Evolutionary conservation across 164 flowering plant genomes (phyloP).

Genomic region (Platanus orientalis): DNA sequence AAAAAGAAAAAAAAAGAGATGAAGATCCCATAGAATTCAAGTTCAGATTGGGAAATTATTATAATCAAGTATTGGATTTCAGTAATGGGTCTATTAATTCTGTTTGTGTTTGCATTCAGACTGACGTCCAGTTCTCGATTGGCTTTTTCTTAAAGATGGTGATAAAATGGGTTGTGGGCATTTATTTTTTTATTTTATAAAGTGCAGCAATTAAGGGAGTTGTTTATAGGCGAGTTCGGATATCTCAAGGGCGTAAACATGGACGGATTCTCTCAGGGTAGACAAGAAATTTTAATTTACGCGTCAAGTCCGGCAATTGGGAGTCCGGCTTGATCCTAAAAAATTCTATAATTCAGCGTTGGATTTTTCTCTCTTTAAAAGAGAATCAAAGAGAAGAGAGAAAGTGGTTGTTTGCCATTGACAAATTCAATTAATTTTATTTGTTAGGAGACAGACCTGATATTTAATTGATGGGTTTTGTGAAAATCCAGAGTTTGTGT

Average conservation of each 20-base stretch:
- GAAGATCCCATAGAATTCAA: no score
- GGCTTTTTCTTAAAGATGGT: background rate
- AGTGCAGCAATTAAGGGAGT: no score
- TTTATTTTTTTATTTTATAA: no score
- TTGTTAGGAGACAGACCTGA: background rate
- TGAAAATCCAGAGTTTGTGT: background rate
- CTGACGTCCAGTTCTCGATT: no score
- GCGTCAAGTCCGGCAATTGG: background rate
- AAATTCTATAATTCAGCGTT: slow-evolving; percentile 18
- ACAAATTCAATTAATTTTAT: background rate
- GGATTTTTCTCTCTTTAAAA: slow-evolving; percentile 2
- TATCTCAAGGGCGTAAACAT: slow-evolving; percentile 1
- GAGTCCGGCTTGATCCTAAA: slow-evolving; percentile 23
- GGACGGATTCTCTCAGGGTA: background rate
- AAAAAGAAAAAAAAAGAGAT: no score
- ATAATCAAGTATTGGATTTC: no score
- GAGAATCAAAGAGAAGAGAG: background rate
- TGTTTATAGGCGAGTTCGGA: background rate
- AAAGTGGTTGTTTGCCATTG: background rate
- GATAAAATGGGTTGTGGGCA: background rate
- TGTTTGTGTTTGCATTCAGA: background rate
- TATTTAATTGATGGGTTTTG: background rate
- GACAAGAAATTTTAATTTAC: background rate
- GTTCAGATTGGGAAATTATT: no score
- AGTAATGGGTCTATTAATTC: background rate